Percentiles rank a stretch among this genome's conserved stretches.
Evolutionary conservation across 768 basidiomycete species (phyloP).

Genomic region (Boletellus ananiceps): DNA sequence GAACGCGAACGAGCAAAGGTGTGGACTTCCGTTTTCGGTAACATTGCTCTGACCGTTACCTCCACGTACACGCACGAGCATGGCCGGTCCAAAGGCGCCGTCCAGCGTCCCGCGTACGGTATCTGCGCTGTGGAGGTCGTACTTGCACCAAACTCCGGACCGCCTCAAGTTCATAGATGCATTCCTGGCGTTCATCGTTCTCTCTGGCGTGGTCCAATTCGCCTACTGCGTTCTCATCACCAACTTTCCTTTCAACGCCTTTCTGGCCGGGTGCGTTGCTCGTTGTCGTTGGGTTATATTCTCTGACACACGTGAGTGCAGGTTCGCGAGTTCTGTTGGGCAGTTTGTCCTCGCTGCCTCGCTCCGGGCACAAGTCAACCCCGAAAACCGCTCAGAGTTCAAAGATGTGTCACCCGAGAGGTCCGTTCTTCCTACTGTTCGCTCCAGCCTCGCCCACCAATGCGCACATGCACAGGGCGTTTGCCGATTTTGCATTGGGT

Average conservation of each 20-base stretch:
- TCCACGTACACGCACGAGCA: constrained; percentile 24
- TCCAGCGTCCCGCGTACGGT: constrained; percentile 33
- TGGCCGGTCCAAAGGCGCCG: constrained; percentile 37
- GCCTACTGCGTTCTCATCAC: constrained; percentile 87
- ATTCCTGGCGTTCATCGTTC: constrained; percentile 88
- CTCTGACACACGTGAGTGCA: constrained; percentile 30
- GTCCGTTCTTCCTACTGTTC: constrained; percentile 40
- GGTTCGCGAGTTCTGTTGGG: constrained; percentile 89
- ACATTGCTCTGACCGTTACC: constrained; percentile 2
- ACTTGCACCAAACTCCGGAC: constrained; percentile 69
- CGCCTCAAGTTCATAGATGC: constrained; percentile 92
- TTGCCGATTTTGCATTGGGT: constrained; percentile 94
- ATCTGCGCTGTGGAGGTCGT: constrained; percentile 67
- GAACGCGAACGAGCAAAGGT: not conserved
- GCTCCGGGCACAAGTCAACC: constrained; percentile 88
- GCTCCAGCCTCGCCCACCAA: not conserved
- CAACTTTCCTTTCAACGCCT: constrained; percentile 96
- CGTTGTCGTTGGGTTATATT: not conserved
- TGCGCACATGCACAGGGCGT: constrained; percentile 65
- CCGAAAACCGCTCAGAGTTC: constrained; percentile 76
- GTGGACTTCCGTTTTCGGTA: constrained; percentile 14
- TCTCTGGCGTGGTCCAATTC: constrained; percentile 89
- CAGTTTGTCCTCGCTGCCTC: constrained; percentile 96
- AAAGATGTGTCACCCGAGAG: constrained; percentile 91
- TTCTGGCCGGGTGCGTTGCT: constrained; percentile 80